Percentiles rank a stretch among this genome's conserved stretches.
Evolutionary conservation across 129 eudicot genomes (phyloP).

Genomic region (Lactuca sativa): DNA sequence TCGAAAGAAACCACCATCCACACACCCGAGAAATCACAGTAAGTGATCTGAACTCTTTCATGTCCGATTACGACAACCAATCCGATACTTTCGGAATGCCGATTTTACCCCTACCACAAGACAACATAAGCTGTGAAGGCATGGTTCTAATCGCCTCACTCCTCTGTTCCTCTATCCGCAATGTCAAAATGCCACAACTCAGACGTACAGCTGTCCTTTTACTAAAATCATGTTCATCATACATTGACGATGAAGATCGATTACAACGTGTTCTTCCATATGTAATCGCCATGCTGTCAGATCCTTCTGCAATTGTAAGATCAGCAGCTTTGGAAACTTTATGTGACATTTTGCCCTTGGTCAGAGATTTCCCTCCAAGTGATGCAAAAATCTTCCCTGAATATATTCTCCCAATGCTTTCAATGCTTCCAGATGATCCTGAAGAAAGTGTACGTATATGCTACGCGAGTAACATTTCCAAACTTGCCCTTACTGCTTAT

Average conservation of each 20-base stretch:
- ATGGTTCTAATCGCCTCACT: conserved; percentile 95
- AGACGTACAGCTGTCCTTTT: conserved; percentile 77
- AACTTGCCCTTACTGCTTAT: conserved; percentile 87
- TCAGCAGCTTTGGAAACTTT: conserved; percentile 95
- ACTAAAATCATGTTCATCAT: conserved; percentile 73
- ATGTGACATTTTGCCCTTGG: conserved; percentile 87
- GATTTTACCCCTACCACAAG: conserved; percentile 74
- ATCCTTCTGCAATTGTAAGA: conserved; percentile 94
- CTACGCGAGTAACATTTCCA: conserved; percentile 86
- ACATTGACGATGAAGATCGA: conserved; percentile 93
- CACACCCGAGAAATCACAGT: conserved; percentile 62
- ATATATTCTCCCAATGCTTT: conserved; percentile 97
- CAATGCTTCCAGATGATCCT: conserved; percentile 95
- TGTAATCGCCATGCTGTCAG: conserved; percentile 87
- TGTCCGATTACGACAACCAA: conserved; percentile 81
- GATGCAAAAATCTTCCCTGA: conserved; percentile 98
- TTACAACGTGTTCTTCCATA: conserved; percentile 93
- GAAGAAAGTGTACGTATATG: conserved; percentile 98
- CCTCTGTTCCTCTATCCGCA: conserved; percentile 88
- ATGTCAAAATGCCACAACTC: conserved; percentile 84
- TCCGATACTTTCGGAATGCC: conserved; percentile 97
- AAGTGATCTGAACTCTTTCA: conserved; percentile 64
- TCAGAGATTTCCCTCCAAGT: conserved; percentile 94
- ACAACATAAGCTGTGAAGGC: conserved; percentile 83
- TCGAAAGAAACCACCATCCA: conserved; percentile 75